Evolutionary conservation across 306 rosid genomes (phyloP), one percentile per base, ranked within the genome.

Genomic region (Medicago arabica): DNA sequence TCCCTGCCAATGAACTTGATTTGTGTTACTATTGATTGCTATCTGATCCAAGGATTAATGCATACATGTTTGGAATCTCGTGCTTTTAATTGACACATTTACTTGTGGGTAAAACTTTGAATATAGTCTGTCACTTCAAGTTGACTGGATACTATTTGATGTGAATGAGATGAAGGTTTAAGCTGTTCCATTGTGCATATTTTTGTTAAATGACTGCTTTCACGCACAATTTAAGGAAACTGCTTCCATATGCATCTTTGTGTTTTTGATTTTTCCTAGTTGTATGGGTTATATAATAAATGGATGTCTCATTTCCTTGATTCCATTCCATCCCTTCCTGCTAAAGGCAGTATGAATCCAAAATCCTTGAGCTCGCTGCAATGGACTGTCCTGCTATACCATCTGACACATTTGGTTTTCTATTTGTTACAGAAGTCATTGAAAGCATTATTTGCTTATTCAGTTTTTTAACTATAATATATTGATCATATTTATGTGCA

Each of bases 101-200:
- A 72, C 55, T 50, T 69, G 55, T 21, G 14, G 59, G 59, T 36
- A 16, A 83, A 39, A 78, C 41, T n/a, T 18, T 71, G 54, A 31
- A 65, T 83, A 67, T 69, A 46, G 7, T 79, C 36, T 83, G 70
- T 62, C 50, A 63, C 67, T 54, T 47, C 15, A 23, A 39, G 21
- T 43, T 68, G 55, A 40, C 71, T 67, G 74, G 58, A 61, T 60
- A 64, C 58, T 40, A 51, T 46, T 50, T 75, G 53, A 67, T 65
- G 58, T 43, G 47, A 43, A 43, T 11, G 46, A 41, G 46, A 5
- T 55, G 31, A 57, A 69, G 70, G 61, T 53, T 77, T 53, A 67
- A 63, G 63, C 50, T 80, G 55, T 58, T 18, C 64, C 41, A 19
- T 46, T 66, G 59, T 62, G 8, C 39, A 23, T 21, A 43, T 43